These are phyloP conservation scores for Aspergillus nomiae DNA, from an alignment of 2,329 filamentous ascomycete species.

Conservation along the genomic window DNA sequence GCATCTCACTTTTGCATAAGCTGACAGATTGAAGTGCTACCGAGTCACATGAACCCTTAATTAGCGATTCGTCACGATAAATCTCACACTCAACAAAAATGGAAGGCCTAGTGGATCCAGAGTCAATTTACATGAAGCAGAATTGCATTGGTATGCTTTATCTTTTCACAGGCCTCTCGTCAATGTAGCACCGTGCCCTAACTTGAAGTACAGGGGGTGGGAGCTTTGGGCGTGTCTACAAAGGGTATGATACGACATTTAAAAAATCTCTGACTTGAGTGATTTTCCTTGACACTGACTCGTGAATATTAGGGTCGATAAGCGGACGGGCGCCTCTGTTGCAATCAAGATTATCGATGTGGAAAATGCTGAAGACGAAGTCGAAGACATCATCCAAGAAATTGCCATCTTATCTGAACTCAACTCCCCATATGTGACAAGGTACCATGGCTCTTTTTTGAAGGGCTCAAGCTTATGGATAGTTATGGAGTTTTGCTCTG, in stretches of 20 bases:
- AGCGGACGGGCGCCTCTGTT: constrained; percentile 86
- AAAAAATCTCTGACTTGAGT: background rate
- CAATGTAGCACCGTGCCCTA: constrained; percentile 23
- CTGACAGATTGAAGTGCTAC: background rate
- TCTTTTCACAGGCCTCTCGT: constrained; percentile 5
- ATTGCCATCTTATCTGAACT: constrained; percentile 96
- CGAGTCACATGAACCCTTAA: constrained; percentile 4
- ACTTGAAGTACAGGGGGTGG: constrained; percentile 69
- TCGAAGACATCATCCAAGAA: constrained; percentile 98
- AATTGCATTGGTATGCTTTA: constrained; percentile 74
- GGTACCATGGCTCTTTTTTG: constrained; percentile 95
- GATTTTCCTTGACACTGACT: constrained; percentile 12
- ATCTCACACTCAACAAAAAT: constrained; percentile 28
- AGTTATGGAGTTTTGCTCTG: constrained; percentile 98
- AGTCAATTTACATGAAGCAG: constrained; percentile 90
- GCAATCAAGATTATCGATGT: constrained; percentile 99
- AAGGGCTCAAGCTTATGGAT: constrained; percentile 98
- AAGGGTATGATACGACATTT: constrained; percentile 65
- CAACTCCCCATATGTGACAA: constrained; percentile 93
- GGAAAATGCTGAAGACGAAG: constrained; percentile 97
- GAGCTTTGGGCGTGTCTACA: constrained; percentile 98
- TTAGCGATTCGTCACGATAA: background rate
- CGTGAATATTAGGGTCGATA: constrained; percentile 70
- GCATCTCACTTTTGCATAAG: background rate
- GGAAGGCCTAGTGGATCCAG: constrained; percentile 72